Evolutionary conservation across 495 filamentous ascomycete species (phyloP), one percentile per base, ranked within the genome.

Genomic region (Annulohypoxylon nitens): DNA sequence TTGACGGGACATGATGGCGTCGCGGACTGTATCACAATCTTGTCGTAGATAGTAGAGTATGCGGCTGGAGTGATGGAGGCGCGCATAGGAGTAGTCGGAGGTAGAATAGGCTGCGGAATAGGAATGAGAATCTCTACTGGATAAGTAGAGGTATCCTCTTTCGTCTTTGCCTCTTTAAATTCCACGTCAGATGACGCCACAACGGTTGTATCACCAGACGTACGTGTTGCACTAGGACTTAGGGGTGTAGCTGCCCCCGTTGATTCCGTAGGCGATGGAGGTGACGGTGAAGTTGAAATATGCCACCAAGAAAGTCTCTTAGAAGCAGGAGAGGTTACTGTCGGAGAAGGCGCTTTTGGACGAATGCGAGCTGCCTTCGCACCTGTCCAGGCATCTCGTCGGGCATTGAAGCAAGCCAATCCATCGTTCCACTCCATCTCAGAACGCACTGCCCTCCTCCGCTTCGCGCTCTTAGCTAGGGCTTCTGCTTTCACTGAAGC

Each of bases 1-100:
- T 97, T 97, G 67, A 99, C 90, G 14, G 96, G 96, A 9, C 97
- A 89, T 1, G 89, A 89, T 0, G 96, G 95, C 0, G 93, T 91
- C 67, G 93, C 86, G 16, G 86, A 86, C 73, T 96, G 89, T 4
- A 93, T 74, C 41, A 98, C 87, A 59, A 97, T 89, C 78, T 97
- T 97, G 76, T 89, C 90, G 83, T 97, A 98, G 63, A 99, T 93
- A 10, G 91, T 90, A 2, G 88, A 84, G 82, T 98, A 97, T 59
- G 89, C 87, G 48, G 86, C 78, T 0, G 91, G 88, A 5, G 83
- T 90, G 66, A 98, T 93, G 16, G 90, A 88, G 20, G 88, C 86
- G 60, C 93, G 90, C 81, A 97, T 88, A 2, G 90, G 88, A 67
- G 92, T 92, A 8, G 87, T 78, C 2, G 86, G 75, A 12, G 93